Conservation (phyloP, 192 early-diverging fungal species). For the Umbelopsis vinacea region DNA sequence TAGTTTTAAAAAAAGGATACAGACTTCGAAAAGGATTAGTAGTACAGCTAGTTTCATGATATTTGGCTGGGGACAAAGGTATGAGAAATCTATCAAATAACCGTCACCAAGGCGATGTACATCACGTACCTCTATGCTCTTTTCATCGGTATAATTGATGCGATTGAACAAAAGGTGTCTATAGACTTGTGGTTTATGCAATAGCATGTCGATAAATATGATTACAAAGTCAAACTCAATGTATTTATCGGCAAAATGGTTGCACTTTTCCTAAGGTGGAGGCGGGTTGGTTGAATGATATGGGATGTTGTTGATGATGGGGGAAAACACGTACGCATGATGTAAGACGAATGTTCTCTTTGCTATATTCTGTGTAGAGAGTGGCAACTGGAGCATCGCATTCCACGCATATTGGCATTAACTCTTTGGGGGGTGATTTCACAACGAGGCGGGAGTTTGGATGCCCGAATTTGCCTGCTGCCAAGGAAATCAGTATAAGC, state of each 20-base stretch:
- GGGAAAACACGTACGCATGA: constrained; percentile 62
- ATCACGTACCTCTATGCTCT: constrained; percentile 1
- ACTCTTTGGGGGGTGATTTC: too few relatives aligned
- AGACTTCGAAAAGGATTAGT: constrained; percentile 88
- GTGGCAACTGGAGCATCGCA: constrained; percentile 70
- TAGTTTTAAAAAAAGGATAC: constrained; percentile 41
- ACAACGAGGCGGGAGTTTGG: not conserved
- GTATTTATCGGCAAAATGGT: constrained; percentile 90
- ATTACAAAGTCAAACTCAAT: constrained; percentile 88
- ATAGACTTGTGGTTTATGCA: constrained; percentile 86
- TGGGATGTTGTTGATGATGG: not conserved
- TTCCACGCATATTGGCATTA: constrained; percentile 77
- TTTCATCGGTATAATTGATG: constrained; percentile 57
- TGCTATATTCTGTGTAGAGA: constrained; percentile 83
- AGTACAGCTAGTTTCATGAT: constrained; percentile 79
- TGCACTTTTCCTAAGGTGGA: constrained; percentile 61
- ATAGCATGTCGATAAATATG: constrained; percentile 90
- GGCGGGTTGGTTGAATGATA: not conserved
- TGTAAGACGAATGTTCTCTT: constrained; percentile 82
- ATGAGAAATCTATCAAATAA: not conserved
- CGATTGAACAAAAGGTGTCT: constrained; percentile 87
- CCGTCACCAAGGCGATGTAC: constrained; percentile 25
- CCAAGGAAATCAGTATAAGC: not conserved
- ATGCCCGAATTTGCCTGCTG: not conserved
- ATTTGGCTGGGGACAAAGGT: constrained; percentile 48